A percentile compares a stretch with the other conserved stretches of the same genome.
These are phyloP conservation scores for Catunica adiposa DNA, from an alignment of 2,329 filamentous ascomycete genomes.

Conservation along the genomic window DNA sequence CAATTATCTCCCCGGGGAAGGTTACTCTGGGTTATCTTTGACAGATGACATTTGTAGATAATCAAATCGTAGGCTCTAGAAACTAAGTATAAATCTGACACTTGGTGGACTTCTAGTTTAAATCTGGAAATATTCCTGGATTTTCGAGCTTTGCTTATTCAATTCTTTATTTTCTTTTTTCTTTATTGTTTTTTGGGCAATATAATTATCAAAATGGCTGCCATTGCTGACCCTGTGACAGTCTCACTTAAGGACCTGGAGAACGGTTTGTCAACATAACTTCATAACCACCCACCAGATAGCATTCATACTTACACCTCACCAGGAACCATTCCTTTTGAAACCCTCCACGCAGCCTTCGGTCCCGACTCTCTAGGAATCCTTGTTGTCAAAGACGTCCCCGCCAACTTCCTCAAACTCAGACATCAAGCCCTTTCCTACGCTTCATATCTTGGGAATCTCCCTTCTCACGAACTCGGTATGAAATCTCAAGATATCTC, in stretches of 20 bases:
- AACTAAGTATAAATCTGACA: not conserved
- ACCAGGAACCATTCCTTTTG: slow-evolving; percentile 49
- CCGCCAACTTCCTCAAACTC: slow-evolving; percentile 51
- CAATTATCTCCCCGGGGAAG: not conserved
- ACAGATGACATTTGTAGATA: not conserved
- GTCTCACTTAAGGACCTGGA: slow-evolving; percentile 46
- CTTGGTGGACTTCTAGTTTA: not conserved
- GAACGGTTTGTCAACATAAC: slow-evolving; percentile 28
- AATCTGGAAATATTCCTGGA: not conserved
- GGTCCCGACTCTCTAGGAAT: slow-evolving; percentile 83
- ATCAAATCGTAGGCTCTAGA: not conserved
- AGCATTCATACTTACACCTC: slow-evolving; percentile 2
- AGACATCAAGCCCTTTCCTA: slow-evolving; percentile 65
- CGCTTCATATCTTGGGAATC: slow-evolving; percentile 73
- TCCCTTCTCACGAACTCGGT: slow-evolving; percentile 58
- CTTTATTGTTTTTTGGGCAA: no score
- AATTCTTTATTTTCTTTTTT: not conserved
- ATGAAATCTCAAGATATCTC: slow-evolving; percentile 14
- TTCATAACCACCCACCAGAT: not conserved
- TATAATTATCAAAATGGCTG: not conserved
- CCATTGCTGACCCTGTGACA: slow-evolving; percentile 36
- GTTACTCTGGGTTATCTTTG: not conserved
- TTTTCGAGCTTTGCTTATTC: not conserved
- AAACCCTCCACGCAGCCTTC: slow-evolving; percentile 61
- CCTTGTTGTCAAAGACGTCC: slow-evolving; percentile 78